Evolutionary conservation across 208 protist species (phyloP).

Genomic region (Balamuthia mandrillaris): DNA sequence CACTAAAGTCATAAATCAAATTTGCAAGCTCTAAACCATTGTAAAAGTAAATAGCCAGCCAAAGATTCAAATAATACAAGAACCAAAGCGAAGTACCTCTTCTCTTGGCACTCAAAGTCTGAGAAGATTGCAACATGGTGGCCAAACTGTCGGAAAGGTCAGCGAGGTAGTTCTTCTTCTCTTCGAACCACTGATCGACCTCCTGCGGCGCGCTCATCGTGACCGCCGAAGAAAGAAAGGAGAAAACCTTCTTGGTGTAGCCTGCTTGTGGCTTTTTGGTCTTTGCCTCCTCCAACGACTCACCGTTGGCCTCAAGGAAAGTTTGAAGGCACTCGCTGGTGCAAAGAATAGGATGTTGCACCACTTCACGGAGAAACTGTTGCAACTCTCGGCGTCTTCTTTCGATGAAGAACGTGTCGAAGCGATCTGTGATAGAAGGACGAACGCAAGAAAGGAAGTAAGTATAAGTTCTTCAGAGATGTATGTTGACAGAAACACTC

Average conservation of each 20-base stretch:
- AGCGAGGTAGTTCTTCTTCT: slow-evolving; percentile 8
- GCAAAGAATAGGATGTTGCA: neutral
- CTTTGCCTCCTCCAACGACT: slow-evolving; percentile 3
- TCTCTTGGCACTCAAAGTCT: neutral
- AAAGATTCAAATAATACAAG: too few relatives aligned
- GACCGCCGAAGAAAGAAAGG: slow-evolving; percentile 4
- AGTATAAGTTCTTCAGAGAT: too few relatives aligned
- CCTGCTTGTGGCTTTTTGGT: slow-evolving; percentile 2
- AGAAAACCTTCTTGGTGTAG: slow-evolving; percentile 32
- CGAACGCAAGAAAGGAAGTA: too few relatives aligned
- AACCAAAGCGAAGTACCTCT: too few relatives aligned
- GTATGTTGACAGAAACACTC: neutral
- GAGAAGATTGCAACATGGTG: neutral
- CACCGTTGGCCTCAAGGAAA: slow-evolving; percentile 14
- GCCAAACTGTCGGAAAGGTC: neutral
- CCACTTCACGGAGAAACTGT: slow-evolving; percentile 7
- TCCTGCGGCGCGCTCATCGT: neutral
- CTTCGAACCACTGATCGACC: neutral
- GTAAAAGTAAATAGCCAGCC: too few relatives aligned
- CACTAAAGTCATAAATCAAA: too few relatives aligned
- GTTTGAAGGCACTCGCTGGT: neutral
- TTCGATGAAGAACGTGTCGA: slow-evolving; percentile 28
- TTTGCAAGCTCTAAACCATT: too few relatives aligned
- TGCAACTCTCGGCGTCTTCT: slow-evolving; percentile 5
- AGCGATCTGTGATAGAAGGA: slow-evolving; percentile 28